A percentile compares a stretch with the other conserved stretches of the same genome.
Conservation (phyloP, 2,329 filamentous ascomycete genomes). For the Aspergillus melleus region DNA sequence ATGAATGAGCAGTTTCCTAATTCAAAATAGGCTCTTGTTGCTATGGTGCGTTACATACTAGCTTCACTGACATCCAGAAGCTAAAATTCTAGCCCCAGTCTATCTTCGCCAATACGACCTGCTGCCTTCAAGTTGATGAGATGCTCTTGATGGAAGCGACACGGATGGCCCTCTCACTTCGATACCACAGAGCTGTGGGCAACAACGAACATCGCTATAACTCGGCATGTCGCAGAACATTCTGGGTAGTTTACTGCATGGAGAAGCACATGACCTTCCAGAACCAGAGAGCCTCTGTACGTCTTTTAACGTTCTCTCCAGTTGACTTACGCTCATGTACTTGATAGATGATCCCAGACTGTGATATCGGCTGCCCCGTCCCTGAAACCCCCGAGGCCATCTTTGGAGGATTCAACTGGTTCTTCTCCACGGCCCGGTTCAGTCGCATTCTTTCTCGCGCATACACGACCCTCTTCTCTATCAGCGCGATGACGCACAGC, state of each 20-base stretch:
- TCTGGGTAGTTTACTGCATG: conserved; percentile 43
- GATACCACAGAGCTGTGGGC: too few relatives aligned
- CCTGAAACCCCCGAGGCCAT: conserved; percentile 33
- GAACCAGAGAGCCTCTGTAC: conserved; percentile 32
- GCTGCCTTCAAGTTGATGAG: too few relatives aligned
- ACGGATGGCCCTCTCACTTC: too few relatives aligned
- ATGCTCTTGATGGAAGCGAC: too few relatives aligned
- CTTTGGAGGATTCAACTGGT: conserved; percentile 38
- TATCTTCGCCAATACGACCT: too few relatives aligned
- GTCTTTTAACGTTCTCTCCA: conserved; percentile 2
- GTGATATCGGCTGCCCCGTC: conserved; percentile 39
- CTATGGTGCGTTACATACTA: too few relatives aligned
- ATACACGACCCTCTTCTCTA: conserved; percentile 36
- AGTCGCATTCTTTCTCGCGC: conserved; percentile 33
- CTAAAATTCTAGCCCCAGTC: too few relatives aligned
- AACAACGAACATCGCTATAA: too few relatives aligned
- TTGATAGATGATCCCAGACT: conserved; percentile 27
- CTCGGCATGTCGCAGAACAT: conserved; percentile 27
- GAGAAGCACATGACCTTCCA: conserved; percentile 39
- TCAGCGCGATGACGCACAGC: conserved; percentile 31
- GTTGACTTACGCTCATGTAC: not conserved
- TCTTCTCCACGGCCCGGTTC: conserved; percentile 31
- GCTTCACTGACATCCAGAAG: too few relatives aligned
- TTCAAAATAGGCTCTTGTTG: too few relatives aligned
- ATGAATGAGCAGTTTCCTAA: too few relatives aligned